A percentile compares a stretch with the other conserved stretches of the same genome.
These are phyloP conservation scores for Scedosporium boydii DNA, from an alignment of 2,329 filamentous ascomycete genomes.

Conservation along the genomic window DNA sequence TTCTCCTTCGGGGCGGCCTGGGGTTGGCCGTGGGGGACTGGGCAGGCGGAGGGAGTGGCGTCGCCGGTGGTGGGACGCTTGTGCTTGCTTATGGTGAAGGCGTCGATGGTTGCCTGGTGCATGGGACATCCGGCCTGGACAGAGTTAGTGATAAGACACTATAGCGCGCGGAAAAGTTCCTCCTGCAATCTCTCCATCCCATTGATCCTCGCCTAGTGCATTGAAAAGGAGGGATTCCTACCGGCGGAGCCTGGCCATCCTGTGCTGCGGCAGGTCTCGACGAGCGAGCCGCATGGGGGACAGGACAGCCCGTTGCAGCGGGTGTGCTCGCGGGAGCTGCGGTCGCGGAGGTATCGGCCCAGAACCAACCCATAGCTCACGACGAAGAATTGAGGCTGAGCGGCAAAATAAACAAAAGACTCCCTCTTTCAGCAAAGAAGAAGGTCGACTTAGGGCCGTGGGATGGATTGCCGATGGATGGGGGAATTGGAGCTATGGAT, in stretches of 20 bases:
- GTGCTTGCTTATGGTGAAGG: conserved; percentile 22
- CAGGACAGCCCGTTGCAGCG: background rate
- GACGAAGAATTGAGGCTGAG: background rate
- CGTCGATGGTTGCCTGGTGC: conserved; percentile 43
- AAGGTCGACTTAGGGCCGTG: background rate
- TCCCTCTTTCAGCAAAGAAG: background rate
- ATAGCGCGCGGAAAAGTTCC: too few relatives aligned
- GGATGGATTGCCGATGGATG: too few relatives aligned
- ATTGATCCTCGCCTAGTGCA: background rate
- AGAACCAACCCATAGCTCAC: conserved; percentile 51
- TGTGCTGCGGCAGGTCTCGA: background rate
- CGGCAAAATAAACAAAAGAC: background rate
- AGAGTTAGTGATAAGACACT: background rate
- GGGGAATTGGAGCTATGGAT: background rate
- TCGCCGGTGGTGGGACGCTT: conserved; percentile 10
- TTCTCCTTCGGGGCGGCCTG: conserved; percentile 23
- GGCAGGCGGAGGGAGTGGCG: conserved; percentile 28
- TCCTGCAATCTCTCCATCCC: too few relatives aligned
- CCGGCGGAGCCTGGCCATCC: conserved; percentile 2
- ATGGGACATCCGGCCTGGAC: conserved; percentile 45
- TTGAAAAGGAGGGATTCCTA: background rate
- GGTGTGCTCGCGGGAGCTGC: background rate
- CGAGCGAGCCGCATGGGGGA: background rate
- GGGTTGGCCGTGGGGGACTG: conserved; percentile 31
- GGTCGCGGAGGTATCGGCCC: conserved; percentile 38